Base-by-base conservation (phyloP, 164 flowering plant species). In the Piper betle region DNA sequence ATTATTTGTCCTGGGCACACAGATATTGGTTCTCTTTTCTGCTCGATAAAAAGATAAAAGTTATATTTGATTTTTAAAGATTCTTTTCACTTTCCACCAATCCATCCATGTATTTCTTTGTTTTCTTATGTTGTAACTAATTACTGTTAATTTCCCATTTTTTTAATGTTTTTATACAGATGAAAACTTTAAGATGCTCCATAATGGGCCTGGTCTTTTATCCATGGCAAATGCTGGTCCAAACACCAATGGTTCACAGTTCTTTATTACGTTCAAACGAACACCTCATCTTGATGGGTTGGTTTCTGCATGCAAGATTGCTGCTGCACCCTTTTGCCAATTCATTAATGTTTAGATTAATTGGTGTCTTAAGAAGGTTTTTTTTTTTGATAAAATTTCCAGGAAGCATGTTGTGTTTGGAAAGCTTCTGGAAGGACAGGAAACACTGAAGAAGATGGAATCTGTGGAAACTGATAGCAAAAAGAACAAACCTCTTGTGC, bases 341-440 rank as follows among this genome's bases (percentile, higher is more conserved):
- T 25, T 25, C 33, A 25, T 25, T 25, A 25, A 25, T 25, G 33
- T 25, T 25, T 25, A 25, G 33, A 25, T n/a, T 5, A 55, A 55
- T 16, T 4, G 20, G 13, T 55, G 6, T 55, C 37, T 18, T 0
- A 55, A 20, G 17, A 52, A 52, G 54, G 5, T 19, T 53, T 53
- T 53, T 18, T 53, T 5, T 55, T 53, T 66, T 55, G 15, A 39
- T 52, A 2, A 62, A 17, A 39, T 52, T 58, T 42, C 70, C 85
- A 94, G 99, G 80, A 86, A 84, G 72, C 73, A 72, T 72, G 81
- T 85, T 56, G 95, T 87, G 6, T 88, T 94, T 77, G 99, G 99
- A 59, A 88, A 86, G 76, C 87, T 94, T 67, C 82, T 91, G 56
- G 73, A 82, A 62, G 97, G 99, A 37, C 72, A 63, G 33, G 86